Evolutionary conservation across 371 early-diverging fungal species (phyloP), one percentile per base, ranked within the genome.

Genomic region (Gilbertella persicaria): DNA sequence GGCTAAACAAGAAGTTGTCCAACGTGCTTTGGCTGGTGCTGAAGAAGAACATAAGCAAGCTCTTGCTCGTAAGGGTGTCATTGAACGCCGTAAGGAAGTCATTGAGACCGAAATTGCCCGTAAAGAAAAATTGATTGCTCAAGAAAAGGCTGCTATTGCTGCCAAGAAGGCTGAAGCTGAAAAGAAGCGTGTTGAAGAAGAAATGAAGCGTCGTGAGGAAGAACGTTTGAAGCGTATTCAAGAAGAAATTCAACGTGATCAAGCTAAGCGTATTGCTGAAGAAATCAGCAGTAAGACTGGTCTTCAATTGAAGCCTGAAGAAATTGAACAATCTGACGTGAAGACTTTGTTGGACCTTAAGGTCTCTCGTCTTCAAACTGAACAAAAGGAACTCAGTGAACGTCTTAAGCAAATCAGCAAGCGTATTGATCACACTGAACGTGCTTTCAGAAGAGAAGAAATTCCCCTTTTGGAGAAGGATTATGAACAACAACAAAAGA

Each of bases 371-470:
- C 71, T 96, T 21, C 94, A 95, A 70, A 90, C 91, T 61, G 96
- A 95, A 67, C 87, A 90, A 78, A 78, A 80, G 29, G 95, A 93
- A 63, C 74, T 89, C 61, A 79, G 86, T 52, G 68, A 83, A 38
- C 85, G 88, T 56, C 79, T 92, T 54, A 86, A 83, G 74, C 68
- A 84, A 29, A 73, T 92, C 50, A 78, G 81, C 58, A 91, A 92
- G 64, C 85, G 90, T 60, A 55, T 91, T 33, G 99, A 99, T 71
- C 93, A 95, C 67, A 75, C 87, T n/a, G 97, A 96, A 74, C 94
- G 99, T 69, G 99, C 98, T n/a, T 90, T 80, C 74, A 93, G 98
- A 58, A 83, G 87, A 71, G 90, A 89, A 62, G 99, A 99, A 81
- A 89, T 90, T 58, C 94, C 98, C 24, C 74, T 97, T 16, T 82